Conservation (phyloP, 148 eudicot species). For the Rhododendron ferrugineum region DNA sequence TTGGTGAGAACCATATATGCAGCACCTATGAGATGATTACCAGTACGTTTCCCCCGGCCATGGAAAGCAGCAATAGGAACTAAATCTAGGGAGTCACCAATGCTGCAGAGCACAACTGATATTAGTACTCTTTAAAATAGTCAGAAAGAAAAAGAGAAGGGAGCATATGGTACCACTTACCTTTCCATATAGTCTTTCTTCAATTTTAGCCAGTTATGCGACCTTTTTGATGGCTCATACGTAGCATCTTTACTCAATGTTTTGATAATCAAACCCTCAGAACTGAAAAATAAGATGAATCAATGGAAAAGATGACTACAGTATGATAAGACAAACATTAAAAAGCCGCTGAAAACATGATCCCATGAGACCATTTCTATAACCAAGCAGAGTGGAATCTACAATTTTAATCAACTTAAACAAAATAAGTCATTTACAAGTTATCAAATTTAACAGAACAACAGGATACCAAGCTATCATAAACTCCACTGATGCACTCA, state of each 20-base stretch:
- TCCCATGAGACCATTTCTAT: neutral
- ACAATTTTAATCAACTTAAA: neutral
- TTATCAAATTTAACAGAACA: neutral
- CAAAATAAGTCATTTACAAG: neutral
- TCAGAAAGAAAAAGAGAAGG: conserved; percentile 8
- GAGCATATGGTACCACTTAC: conserved; percentile 26
- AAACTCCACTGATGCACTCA: neutral
- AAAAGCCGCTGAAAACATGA: neutral
- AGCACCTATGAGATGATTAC: conserved; percentile 25
- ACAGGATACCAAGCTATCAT: neutral
- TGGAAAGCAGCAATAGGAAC: conserved; percentile 95
- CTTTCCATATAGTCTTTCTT: conserved; percentile 96
- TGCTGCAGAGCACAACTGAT: conserved; percentile 36
- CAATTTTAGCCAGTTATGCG: conserved; percentile 91
- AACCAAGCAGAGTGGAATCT: neutral
- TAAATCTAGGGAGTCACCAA: conserved; percentile 91
- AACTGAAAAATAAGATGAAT: conserved; percentile 33
- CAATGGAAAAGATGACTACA: neutral
- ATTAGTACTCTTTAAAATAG: neutral
- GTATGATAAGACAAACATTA: neutral
- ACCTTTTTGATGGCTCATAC: conserved; percentile 94
- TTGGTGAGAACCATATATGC: neutral
- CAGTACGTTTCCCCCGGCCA: conserved; percentile 93
- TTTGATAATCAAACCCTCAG: conserved; percentile 94
- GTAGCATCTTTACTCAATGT: conserved; percentile 87